Base-by-base conservation (phyloP, 2,329 filamentous ascomycete species). In the Davidsoniella neocaledoniae region DNA sequence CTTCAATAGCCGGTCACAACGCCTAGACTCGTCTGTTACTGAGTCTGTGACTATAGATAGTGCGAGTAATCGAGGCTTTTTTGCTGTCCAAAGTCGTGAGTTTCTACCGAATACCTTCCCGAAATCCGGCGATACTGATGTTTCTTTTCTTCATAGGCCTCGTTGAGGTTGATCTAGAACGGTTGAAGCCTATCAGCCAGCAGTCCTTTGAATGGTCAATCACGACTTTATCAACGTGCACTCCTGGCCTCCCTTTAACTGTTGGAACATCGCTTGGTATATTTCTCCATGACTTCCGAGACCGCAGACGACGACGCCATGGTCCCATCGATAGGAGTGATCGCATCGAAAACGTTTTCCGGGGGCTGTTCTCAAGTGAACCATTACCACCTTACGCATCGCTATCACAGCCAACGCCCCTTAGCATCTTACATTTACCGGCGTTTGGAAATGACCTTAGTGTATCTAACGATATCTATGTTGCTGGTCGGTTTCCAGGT, bases 401-500 rank as follows among this genome's bases (percentile, higher is more conserved):
- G 4, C 72, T 94, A 21, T 79, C 84, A 36, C 83, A 91, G 56
- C 82, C 86, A 1, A 85, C 84, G 0, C 86, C 88, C 1, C 72
- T 93, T 21, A 86, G 81, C 43, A 87, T 95, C 54, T 68, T 93
- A 2, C 86, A 94, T 60, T 69, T 88, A 25, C 80, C 81, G 12
- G 69, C 67, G 7, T 66, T 75, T 1, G 73, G 71, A 0, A 63
- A 67, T 7, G 62, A 62, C 8, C 66, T 67, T 45, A 70, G 76
- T 54, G 69, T 79, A 16, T 83, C 85, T 46, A 74, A 82, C 53
- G 83, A 91, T 26, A 91, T 96, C 39, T 90, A 88, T 66, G 78
- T 95, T 36, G 86, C 83, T 4, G 90, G 90, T 0, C 77, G 90
- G 14, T 95, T 95, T 61, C 83, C 87, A 4, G 88, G 79, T 58